Percentiles rank a stretch among this genome's conserved stretches.
Evolutionary conservation across 73 alveolate genomes (phyloP).

Genomic region (Tetrahymena borealis): DNA sequence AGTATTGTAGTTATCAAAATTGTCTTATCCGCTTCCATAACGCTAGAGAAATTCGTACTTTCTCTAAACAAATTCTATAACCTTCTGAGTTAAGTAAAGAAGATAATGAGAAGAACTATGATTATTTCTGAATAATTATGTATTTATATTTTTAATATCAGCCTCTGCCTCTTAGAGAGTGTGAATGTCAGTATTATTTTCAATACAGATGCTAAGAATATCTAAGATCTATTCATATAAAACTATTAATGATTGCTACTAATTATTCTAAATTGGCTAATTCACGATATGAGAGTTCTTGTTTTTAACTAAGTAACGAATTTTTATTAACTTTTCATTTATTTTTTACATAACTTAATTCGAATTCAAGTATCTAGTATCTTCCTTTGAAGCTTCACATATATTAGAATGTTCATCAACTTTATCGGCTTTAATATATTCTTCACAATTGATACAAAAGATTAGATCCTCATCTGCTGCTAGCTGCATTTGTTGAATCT

Average conservation of each 20-base stretch:
- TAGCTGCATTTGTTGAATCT: not conserved
- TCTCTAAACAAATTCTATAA: not conserved
- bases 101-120: not conserved
- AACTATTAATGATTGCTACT: not conserved
- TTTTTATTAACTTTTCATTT: not conserved
- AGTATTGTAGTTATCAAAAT: not conserved
- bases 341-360: not conserved
- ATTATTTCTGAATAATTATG: not conserved
- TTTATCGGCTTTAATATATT: not conserved
- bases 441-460: not conserved
- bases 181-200: not conserved
- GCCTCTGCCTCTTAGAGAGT: not conserved
- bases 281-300: not conserved
- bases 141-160: not conserved
- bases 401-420: not conserved
- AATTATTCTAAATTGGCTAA: not conserved
- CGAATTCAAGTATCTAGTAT: not conserved
- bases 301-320: not conserved
- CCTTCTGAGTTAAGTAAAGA: not conserved
- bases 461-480: not conserved
- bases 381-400: not conserved
- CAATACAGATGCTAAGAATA: not conserved
- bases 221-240: not conserved
- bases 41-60: not conserved
- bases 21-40: not conserved